Evolutionary conservation across 2,329 filamentous ascomycete genomes (phyloP).

Genomic region (Didymella lethalis): DNA sequence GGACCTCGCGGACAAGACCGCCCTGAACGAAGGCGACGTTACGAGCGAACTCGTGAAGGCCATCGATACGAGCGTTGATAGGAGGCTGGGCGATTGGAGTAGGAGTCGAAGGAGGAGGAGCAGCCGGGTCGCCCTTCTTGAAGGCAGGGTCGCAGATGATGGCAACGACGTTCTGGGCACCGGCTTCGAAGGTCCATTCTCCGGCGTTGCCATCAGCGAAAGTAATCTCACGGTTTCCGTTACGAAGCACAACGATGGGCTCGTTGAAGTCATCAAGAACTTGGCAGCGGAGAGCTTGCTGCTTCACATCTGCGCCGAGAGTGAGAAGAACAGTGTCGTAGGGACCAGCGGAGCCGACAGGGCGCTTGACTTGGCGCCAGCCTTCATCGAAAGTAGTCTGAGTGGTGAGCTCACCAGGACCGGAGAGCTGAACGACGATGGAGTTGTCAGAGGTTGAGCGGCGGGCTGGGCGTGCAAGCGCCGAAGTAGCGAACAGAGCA

Average conservation of each 20-base stretch:
- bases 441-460: slow-evolving; percentile 6
- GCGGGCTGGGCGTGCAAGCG: slow-evolving; percentile 19
- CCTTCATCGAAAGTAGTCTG: slow-evolving; percentile 19
- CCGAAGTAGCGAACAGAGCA: slow-evolving; percentile 19
- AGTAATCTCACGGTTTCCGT: slow-evolving; percentile 23
- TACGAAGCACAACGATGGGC: slow-evolving; percentile 19
- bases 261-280: slow-evolving; percentile 16
- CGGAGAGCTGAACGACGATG: slow-evolving; percentile 16
- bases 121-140: slow-evolving; percentile 1
- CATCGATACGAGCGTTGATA: slow-evolving; percentile 17
- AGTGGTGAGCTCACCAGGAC: slow-evolving; percentile 11
- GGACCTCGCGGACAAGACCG: slow-evolving; percentile 11
- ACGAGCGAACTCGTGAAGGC: slow-evolving; percentile 15
- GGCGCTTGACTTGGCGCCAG: not conserved
- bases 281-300: slow-evolving; percentile 27
- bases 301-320: slow-evolving; percentile 19
- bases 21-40: slow-evolving; percentile 17
- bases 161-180: slow-evolving; percentile 5
- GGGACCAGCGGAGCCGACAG: slow-evolving; percentile 15
- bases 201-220: slow-evolving; percentile 20
- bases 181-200: slow-evolving; percentile 12
- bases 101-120: slow-evolving; percentile 3
- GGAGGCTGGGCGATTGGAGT: not conserved
- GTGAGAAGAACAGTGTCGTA: slow-evolving; percentile 20
- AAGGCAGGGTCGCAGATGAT: slow-evolving; percentile 20